phyloP scores from a whole-genome alignment of 176 grass and related monocot species.

The Aegilops longissima region DNA sequence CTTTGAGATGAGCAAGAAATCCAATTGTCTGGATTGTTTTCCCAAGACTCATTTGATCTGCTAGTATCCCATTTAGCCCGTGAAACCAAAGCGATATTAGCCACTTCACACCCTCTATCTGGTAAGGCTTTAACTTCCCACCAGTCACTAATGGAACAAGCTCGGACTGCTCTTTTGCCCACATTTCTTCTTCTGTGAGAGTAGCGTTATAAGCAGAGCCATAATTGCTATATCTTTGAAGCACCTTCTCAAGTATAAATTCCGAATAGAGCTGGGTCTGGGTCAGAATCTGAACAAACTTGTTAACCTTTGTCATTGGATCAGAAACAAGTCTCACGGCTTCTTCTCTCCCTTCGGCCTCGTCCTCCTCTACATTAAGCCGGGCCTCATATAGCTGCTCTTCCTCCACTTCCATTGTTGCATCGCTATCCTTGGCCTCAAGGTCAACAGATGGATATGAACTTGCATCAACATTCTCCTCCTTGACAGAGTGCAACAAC shows the following conservation, averaged over 20 bases:
- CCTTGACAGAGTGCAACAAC: constrained; percentile 17
- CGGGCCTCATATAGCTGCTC: constrained; percentile 36
- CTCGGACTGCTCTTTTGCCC: constrained; percentile 63
- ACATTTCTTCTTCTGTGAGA: constrained; percentile 68
- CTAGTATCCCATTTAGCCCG: constrained; percentile 84
- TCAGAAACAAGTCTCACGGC: constrained; percentile 27
- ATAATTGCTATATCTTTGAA: constrained; percentile 37
- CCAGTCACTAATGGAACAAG: constrained; percentile 90
- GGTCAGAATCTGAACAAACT: constrained; percentile 69
- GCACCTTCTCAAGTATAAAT: constrained; percentile 89
- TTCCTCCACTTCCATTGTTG: constrained; percentile 66
- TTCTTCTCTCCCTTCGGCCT: constrained; percentile 40
- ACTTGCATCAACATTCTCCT: constrained; percentile 24
- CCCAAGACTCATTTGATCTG: constrained; percentile 87
- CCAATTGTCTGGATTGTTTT: constrained; percentile 92
- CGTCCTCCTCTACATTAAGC: constrained; percentile 41
- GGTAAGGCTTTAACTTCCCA: constrained; percentile 76
- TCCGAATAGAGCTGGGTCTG: constrained; percentile 72
- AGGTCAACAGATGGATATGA: constrained; percentile 49
- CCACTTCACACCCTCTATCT: constrained; percentile 97
- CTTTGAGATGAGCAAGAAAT: constrained; percentile 93
- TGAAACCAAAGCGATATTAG: constrained; percentile 82
- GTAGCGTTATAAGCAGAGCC: constrained; percentile 11
- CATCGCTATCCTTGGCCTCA: constrained; percentile 72
- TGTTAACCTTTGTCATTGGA: constrained; percentile 54